phyloP scores from a whole-genome alignment of 768 basidiomycete species.

The Leccinum olivaceopallidum region DNA sequence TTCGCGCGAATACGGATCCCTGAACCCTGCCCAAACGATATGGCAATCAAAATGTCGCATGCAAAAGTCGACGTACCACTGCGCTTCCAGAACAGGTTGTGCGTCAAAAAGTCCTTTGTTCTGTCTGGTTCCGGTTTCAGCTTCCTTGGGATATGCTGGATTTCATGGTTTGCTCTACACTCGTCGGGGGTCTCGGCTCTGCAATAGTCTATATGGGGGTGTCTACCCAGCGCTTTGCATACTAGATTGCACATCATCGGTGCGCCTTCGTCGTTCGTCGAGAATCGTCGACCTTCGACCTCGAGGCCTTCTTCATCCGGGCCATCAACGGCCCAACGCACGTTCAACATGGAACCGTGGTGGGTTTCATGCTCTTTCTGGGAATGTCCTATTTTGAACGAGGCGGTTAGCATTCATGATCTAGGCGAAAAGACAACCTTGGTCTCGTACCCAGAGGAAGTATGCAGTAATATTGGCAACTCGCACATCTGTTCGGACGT shows the following conservation, averaged over 20 bases:
- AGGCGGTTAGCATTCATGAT: background rate
- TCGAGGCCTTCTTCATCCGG: conserved; percentile 49
- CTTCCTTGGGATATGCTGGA: conserved; percentile 43
- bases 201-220: conserved; percentile 58
- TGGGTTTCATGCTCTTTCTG: conserved; percentile 59
- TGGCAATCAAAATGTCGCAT: background rate
- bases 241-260: conserved; percentile 63
- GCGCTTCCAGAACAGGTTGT: conserved; percentile 55
- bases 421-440: background rate
- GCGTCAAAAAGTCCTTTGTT: conserved; percentile 57
- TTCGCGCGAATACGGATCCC: conserved; percentile 60
- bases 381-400: conserved; percentile 43
- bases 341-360: conserved; percentile 61
- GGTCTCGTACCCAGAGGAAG: conserved; percentile 45
- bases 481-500: conserved; percentile 41
- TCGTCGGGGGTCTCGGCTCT: conserved; percentile 34
- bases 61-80: conserved; percentile 39
- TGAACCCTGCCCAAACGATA: conserved; percentile 45
- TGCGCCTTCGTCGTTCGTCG: conserved; percentile 52
- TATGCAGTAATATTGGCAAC: conserved; percentile 60
- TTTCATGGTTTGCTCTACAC: conserved; percentile 42
- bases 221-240: conserved; percentile 52
- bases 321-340: conserved; percentile 55
- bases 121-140: conserved; percentile 46
- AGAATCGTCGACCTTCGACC: conserved; percentile 53